Percentiles rank a stretch among this genome's conserved stretches.
Evolutionary conservation across 768 basidiomycete genomes (phyloP).

Genomic region (Tricholoma sp.): DNA sequence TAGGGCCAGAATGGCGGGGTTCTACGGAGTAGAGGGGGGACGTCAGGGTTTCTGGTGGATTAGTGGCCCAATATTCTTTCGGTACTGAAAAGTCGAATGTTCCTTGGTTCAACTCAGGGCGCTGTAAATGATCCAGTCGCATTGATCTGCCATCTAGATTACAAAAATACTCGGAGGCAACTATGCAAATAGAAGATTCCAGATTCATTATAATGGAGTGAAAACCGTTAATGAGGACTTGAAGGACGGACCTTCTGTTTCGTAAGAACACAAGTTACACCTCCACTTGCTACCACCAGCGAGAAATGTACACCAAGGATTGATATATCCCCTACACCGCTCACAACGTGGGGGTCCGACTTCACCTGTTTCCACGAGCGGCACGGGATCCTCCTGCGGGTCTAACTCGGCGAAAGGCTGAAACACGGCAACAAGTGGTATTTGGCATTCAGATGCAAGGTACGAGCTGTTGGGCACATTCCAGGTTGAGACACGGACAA

Average conservation of each 20-base stretch:
- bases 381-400: constrained; percentile 72
- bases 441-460: constrained; percentile 72
- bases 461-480: constrained; percentile 77
- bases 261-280: constrained; percentile 85
- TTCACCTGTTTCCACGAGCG: constrained; percentile 66
- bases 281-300: constrained; percentile 82
- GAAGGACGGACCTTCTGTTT: constrained; percentile 69
- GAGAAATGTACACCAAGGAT: constrained; percentile 87
- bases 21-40: constrained; percentile 50
- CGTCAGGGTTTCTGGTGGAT: constrained; percentile 50
- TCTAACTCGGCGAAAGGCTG: constrained; percentile 89
- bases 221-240: not conserved
- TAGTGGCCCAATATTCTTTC: constrained; percentile 79
- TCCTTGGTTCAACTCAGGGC: constrained; percentile 85
- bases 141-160: constrained; percentile 73
- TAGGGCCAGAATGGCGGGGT: constrained; percentile 39
- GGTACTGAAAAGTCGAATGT: constrained; percentile 88
- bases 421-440: constrained; percentile 80
- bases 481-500: constrained; percentile 86
- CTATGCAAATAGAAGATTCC: constrained; percentile 33
- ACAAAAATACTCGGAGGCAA: constrained; percentile 77
- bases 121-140: constrained; percentile 72
- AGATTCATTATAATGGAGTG: not conserved
- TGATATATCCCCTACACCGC: constrained; percentile 85
- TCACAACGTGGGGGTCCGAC: constrained; percentile 80